A percentile compares a stretch with the other conserved stretches of the same genome.
Conservation (phyloP, 495 filamentous ascomycete genomes). For the Echria macrotheca region DNA sequence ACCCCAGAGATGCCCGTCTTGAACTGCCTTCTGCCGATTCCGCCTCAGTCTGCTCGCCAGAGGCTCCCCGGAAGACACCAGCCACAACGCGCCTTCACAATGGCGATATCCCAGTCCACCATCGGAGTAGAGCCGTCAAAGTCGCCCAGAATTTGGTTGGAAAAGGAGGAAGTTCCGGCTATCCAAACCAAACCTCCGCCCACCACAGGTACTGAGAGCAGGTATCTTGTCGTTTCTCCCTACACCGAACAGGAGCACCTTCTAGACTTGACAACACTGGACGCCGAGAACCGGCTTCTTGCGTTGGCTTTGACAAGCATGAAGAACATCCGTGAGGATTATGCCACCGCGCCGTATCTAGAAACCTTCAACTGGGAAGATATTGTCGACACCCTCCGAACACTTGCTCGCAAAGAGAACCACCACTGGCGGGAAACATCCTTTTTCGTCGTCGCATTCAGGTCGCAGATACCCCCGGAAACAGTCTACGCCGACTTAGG, state of each 20-base stretch:
- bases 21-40: too few relatives aligned
- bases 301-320: constrained; percentile 63
- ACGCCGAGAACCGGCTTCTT: constrained; percentile 59
- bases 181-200: neutral
- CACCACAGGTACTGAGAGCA: too few relatives aligned
- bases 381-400: constrained; percentile 50
- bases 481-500: constrained; percentile 58
- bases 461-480: constrained; percentile 58
- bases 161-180: constrained; percentile 9
- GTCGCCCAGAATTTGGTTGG: neutral
- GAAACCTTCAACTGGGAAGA: constrained; percentile 74
- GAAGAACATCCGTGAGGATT: constrained; percentile 57
- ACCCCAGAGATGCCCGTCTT: neutral
- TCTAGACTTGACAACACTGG: constrained; percentile 61
- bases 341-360: constrained; percentile 69
- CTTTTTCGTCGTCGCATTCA: constrained; percentile 82
- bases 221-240: constrained; percentile 63
- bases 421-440: constrained; percentile 55
- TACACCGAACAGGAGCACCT: constrained; percentile 65
- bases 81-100: constrained; percentile 3
- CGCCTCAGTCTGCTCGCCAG: too few relatives aligned
- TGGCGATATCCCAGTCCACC: constrained; percentile 18
- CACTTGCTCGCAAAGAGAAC: constrained; percentile 38
- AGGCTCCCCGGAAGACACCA: too few relatives aligned
- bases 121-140: constrained; percentile 7